Base-by-base conservation (phyloP, 768 basidiomycete genomes). In the Macrolepiota fuliginosa region DNA sequence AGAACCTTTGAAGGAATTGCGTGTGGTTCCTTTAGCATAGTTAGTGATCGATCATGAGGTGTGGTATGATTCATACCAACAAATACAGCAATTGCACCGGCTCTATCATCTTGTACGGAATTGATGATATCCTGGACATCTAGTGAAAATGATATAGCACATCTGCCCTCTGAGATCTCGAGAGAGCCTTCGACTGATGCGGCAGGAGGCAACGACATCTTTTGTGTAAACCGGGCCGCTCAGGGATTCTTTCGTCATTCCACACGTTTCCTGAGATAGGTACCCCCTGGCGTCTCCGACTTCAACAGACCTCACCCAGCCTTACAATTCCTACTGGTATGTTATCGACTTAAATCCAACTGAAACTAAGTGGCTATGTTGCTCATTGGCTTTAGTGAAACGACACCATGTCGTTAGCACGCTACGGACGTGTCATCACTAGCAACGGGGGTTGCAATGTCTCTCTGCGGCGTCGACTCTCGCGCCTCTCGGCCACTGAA, bases 1-100 rank as follows among this genome's bases (percentile, higher is more conserved):
- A 36, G 29, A 32, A 89, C 92, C 92, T 83, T 88, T 80, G 76
- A 94, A 94, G 0, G 87, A 88, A 71, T 94, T 89, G 60, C 93
- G 84, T 5, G 93, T 96, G 13, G 92, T 92, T 7, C 81, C 79
- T 82, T 57, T 11, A 50, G 32, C 29, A 39, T 50, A 60, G 58
- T 56, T 55, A 54, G 58, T 11, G 50, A 46, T 25, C 19, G 29
- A 50, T 12, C n/a, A 37, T 29, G 49, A 29, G 32, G 17, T 35
- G 9, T 15, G 54, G 15, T 12, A 55, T 24, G 39, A 24, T 29
- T 25, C 25, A 50, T 49, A 76, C 93, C 93, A 56, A 94, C 83
- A 75, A 96, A 94, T 2, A 87, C 76, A 10, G 86, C 85, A 11
- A 81, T 86, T 36, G 90, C 92, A 5, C 92, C 93, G 22, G 89